Evolutionary conservation across 2,329 filamentous ascomycete species (phyloP), one percentile per base, ranked within the genome.

Genomic region (Eurotiales sp.): DNA sequence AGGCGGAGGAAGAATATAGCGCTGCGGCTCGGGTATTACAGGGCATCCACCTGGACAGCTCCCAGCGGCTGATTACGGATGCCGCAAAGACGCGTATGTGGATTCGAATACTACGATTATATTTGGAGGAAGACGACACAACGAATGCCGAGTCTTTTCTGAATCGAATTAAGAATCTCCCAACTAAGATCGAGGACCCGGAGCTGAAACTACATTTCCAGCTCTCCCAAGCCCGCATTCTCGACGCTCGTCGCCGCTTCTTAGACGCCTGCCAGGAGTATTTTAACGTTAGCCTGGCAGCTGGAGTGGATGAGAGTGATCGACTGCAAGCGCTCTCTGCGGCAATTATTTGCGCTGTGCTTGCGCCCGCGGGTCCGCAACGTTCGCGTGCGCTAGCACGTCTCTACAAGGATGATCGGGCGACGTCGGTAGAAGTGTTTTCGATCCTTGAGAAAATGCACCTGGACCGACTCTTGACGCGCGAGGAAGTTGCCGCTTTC

Each of bases 361-460:
- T 99, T 3, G 91, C 91, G 0, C 92, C 92, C 1, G 93, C 93
- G 0, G 93, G 93, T 0, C 93, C 93, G 0, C 79, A 85, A 63
- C 84, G 93, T 49, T 90, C 87, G 56, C 83, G 88, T 42, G 84
- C 86, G 39, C 80, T 99, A 15, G 89, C 84, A 4, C 85, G 87
- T 48, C 76, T 99, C 12, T 96, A 96, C 80, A 96, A 95, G 70
- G 93, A 99, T 69, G 93, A 97, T 58, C 83, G 93, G 25, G 81
- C 88, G 0, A 76, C 78, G 3, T 81, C 84, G 45, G 81, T 93
- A 2, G 82, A 86, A 27, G 89, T 97, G 71, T 92, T 87, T 64
- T 78, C 83, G 44, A 96, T 99, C 49, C 76, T 99, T 12, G 93
- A 97, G 75, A 97, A 97, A 77, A 97, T 99, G 83, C 96, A 95